Percentiles rank a stretch among this genome's conserved stretches.
Evolutionary conservation across 768 basidiomycete species (phyloP).

Genomic region (Tylopilus balloui): DNA sequence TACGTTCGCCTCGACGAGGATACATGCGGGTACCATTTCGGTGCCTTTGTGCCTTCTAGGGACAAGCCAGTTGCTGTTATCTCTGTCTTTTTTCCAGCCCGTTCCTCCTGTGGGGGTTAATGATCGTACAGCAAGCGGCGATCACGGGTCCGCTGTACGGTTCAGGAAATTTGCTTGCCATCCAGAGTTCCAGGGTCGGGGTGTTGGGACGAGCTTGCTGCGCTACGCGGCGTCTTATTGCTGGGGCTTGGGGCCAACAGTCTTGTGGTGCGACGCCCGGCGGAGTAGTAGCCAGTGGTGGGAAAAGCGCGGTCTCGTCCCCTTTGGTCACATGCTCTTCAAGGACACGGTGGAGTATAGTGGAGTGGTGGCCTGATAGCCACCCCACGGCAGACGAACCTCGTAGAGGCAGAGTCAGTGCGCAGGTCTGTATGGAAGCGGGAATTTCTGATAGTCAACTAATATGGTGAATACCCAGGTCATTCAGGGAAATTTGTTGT

Average conservation of each 20-base stretch:
- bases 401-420: constrained; percentile 4
- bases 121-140: constrained; percentile 1
- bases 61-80: constrained; percentile 47
- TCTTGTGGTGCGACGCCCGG: constrained; percentile 60
- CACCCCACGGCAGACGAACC: not conserved
- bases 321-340: constrained; percentile 50
- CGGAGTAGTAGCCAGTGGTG: constrained; percentile 46
- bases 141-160: constrained; percentile 30
- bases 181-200: constrained; percentile 45
- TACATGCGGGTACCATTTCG: constrained; percentile 46
- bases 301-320: constrained; percentile 43
- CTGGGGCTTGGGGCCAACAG: constrained; percentile 37
- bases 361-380: not conserved
- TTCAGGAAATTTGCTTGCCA: constrained; percentile 64
- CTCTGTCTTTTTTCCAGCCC: constrained; percentile 48
- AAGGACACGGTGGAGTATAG: constrained; percentile 52
- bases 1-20: constrained; percentile 53
- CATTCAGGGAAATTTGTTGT: constrained; percentile 2
- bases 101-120: constrained; percentile 21
- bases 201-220: constrained; percentile 50
- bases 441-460: constrained; percentile 5
- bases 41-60: constrained; percentile 43
- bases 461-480: constrained; percentile 6
- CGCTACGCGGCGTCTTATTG: constrained; percentile 35
- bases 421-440: not conserved